Conservation (phyloP, 345 rosid species). For the Syzygium aqueum region DNA sequence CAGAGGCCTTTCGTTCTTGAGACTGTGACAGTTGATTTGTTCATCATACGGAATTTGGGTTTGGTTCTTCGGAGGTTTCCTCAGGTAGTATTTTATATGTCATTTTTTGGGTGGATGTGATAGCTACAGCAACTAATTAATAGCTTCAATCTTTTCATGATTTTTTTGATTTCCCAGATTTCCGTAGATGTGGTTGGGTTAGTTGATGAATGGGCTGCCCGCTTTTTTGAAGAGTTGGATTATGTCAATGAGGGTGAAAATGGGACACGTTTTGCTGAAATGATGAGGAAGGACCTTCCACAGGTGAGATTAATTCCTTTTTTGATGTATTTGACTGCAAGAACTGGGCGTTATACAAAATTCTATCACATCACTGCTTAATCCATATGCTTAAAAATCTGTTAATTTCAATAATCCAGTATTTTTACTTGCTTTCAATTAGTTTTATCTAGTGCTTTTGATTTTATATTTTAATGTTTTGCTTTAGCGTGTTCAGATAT, state of each 20-base stretch:
- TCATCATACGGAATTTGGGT: slow-evolving; percentile 74
- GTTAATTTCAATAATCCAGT: background rate
- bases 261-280: slow-evolving; percentile 82
- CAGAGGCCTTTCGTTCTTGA: slow-evolving; percentile 97
- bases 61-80: slow-evolving; percentile 81
- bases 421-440: background rate
- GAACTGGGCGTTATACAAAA: background rate
- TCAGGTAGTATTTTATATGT: slow-evolving; percentile 43
- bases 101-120: background rate
- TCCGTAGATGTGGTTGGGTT: slow-evolving; percentile 90
- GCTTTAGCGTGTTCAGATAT: background rate
- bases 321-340: background rate
- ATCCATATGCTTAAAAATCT: background rate
- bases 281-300: slow-evolving; percentile 98
- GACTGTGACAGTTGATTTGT: slow-evolving; percentile 92
- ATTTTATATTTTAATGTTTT: background rate
- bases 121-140: background rate
- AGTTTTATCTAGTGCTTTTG: background rate
- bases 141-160: background rate
- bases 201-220: slow-evolving; percentile 99
- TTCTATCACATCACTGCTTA: background rate
- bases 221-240: slow-evolving; percentile 96
- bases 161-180: slow-evolving; percentile 26
- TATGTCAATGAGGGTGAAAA: slow-evolving; percentile 94
- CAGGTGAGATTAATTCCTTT: slow-evolving; percentile 46